These are phyloP conservation scores for Russula foetens DNA, from an alignment of 768 basidiomycete species.

Conservation along the genomic window DNA sequence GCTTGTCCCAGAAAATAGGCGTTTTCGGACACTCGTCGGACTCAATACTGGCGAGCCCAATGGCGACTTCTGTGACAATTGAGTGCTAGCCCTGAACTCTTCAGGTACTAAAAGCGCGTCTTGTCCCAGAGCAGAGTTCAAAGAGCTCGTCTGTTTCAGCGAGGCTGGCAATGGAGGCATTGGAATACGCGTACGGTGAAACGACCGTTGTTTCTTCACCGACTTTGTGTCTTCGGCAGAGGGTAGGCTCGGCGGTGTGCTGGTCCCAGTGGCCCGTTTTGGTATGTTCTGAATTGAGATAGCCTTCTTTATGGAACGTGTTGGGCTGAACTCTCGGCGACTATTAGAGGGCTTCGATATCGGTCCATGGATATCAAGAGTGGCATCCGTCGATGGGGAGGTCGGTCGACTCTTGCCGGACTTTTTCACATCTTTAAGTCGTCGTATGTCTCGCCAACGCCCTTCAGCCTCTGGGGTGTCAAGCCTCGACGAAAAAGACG, in stretches of 20 bases:
- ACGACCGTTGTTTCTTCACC: slow-evolving; percentile 53
- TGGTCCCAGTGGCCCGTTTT: slow-evolving; percentile 22
- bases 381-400: slow-evolving; percentile 4
- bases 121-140: slow-evolving; percentile 1
- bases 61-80: slow-evolving; percentile 13
- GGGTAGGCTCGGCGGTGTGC: slow-evolving; percentile 26
- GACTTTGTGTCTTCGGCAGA: slow-evolving; percentile 27
- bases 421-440: slow-evolving; percentile 11
- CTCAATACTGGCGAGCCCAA: slow-evolving; percentile 10
- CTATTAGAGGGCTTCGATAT: neutral
- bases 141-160: slow-evolving; percentile 25
- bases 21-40: slow-evolving; percentile 34
- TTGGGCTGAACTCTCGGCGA: slow-evolving; percentile 18
- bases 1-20: slow-evolving; percentile 58
- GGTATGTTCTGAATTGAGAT: slow-evolving; percentile 48
- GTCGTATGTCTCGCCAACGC: neutral
- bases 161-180: slow-evolving; percentile 39
- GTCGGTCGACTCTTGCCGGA: slow-evolving; percentile 5
- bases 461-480: neutral
- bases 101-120: slow-evolving; percentile 7
- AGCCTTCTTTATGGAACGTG: slow-evolving; percentile 40
- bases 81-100: slow-evolving; percentile 15
- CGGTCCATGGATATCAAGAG: neutral
- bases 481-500: slow-evolving; percentile 9
- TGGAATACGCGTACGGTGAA: slow-evolving; percentile 48